Evolutionary conservation across 2,329 filamentous ascomycete genomes (phyloP), one percentile per base, ranked within the genome.

Genomic region (Setomelanomma holmii): DNA sequence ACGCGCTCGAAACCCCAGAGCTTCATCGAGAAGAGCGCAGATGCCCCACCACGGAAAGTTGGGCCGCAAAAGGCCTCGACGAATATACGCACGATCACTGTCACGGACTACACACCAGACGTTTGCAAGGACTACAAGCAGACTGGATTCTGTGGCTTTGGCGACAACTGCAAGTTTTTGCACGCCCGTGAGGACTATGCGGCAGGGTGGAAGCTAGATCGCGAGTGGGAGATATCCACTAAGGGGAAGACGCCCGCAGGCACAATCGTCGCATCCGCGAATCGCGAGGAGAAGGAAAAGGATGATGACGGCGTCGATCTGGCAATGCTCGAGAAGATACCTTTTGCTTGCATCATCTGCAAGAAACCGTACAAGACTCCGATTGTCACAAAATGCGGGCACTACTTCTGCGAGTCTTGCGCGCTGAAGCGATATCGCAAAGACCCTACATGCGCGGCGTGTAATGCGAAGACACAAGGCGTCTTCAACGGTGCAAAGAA

Each of bases 41-140:
- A 96, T 70, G 87, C 89, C 6, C 85, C 87, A 2, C 79, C 77
- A 22, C 83, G 86, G 58, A 82, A 84, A 30, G 88, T 96, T 23
- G 95, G 95, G 0, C 95, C 95, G 0, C 83, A 96, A 56, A 96
- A 96, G 75, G 89, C 90, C 1, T 84, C 93, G 0, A 90, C 90
- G 1, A 98, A 98, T 67, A 88, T 99, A 49, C 87, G 95, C 45
- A 96, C 90, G 1, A 89, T 96, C 58, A 98, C 93, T 0, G 84
- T 93, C 5, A 96, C 87, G 24, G 95, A 99, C 71, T 98, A 91
- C 71, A 89, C 90, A 0, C 91, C 93, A 0, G 93, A 98, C 61
- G 90, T 96, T 0, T 99, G 95, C 77, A 98, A 98, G 74, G 95
- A 98, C 71, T 95, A 91, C 75, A 93, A 93, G 63, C 84, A 90